Base-by-base conservation (phyloP, 2,329 filamentous ascomycete species). In the Chaetomiaceae sp. region DNA sequence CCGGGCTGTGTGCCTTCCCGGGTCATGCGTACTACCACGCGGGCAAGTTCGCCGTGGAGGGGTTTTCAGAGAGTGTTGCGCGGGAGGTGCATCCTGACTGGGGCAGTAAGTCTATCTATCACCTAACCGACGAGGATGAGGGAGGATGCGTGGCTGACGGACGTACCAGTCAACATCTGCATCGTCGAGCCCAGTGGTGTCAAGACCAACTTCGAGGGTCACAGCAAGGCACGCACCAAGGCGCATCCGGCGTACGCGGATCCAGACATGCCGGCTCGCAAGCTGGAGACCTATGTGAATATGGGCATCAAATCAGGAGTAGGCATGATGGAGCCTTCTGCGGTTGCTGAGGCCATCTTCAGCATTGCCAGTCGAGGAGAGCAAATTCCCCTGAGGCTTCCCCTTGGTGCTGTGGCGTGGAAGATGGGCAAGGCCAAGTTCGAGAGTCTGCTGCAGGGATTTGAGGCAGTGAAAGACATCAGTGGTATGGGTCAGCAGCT, bases 121-220 rank as follows among this genome's bases (percentile, higher is more conserved):
- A 36, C 10, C 33, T 36, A 2, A 36, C 33, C 13, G n/a, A n/a
- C n/a, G n/a, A n/a, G n/a, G 33, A n/a, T 27, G 25, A 27, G 5
- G 25, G 25, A n/a, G n/a, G n/a, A n/a, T n/a, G 25, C 9, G 25
- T 27, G 25, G 9, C 5, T 27, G 25, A 5, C 5, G 14, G n/a
- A n/a, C n/a, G 30, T 6, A 16, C 4, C 25, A 55, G 55, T 76
- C 48, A 67, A 73, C 52, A 67, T 75, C 36, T 69, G 66, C 52
- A 68, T 71, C 42, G 60, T 75, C 29, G 74, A 76, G 56, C 75
- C 75, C 0, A 69, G 68, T 23, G 69, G 67, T 6, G 65, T 69
- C 25, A 64, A 67, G 45, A 72, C 70, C 8, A 68, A 69, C 44
- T 72, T 64, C 45, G 63, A 62, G 9, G 56, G 60, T 11, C 66